phyloP scores from a whole-genome alignment of 139 green algal genomes.

The Desmodesmus armatus region DNA sequence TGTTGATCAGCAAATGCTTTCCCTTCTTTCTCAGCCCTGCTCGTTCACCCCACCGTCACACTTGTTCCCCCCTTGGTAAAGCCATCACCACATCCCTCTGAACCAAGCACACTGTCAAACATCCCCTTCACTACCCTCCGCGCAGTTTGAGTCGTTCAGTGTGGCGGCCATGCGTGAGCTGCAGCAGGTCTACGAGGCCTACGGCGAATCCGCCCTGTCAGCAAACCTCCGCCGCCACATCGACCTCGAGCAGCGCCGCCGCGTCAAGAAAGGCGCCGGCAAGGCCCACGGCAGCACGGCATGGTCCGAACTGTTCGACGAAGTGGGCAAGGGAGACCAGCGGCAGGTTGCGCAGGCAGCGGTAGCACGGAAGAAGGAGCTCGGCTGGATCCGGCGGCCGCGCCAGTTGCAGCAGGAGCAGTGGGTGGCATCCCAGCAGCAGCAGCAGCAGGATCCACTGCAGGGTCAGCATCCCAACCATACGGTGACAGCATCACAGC shows the following conservation, averaged over 20 bases:
- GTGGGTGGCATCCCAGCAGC: too few relatives aligned
- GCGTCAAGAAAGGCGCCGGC: neutral
- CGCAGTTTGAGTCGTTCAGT: constrained; percentile 3
- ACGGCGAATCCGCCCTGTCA: neutral
- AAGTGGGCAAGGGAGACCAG: neutral
- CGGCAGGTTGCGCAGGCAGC: neutral
- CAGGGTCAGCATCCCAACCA: too few relatives aligned
- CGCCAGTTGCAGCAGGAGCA: too few relatives aligned
- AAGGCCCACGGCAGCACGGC: neutral
- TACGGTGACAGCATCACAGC: too few relatives aligned
- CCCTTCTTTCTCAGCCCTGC: neutral
- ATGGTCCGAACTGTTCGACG: neutral
- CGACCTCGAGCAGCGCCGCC: neutral
- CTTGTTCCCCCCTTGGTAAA: neutral
- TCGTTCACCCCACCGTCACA: neutral
- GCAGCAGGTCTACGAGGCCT: constrained; percentile 3
- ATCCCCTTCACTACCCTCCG: neutral
- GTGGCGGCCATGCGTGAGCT: constrained; percentile 24
- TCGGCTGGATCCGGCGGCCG: neutral
- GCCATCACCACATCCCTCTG: neutral
- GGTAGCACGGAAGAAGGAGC: neutral
- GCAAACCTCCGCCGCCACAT: constrained; percentile 35
- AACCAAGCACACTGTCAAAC: neutral
- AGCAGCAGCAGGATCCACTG: too few relatives aligned
- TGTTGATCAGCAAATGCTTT: neutral